Evolutionary conservation across 768 basidiomycete genomes (phyloP), one percentile per base, ranked within the genome.

Genomic region (Amanita pallidorosea): DNA sequence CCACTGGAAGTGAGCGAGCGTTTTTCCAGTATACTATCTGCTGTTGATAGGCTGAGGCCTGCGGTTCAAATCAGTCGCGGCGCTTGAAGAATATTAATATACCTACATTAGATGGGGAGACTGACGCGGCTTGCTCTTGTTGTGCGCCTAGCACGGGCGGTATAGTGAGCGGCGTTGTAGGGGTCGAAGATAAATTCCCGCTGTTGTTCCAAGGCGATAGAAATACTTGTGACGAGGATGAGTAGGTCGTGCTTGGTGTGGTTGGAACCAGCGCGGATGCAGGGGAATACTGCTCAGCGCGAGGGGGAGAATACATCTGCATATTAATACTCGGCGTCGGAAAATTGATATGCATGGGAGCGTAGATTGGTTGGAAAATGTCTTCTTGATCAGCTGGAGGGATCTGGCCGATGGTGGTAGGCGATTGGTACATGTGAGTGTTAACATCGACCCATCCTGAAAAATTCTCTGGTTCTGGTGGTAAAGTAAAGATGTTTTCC

Each of bases 121-220:
- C 9, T 17, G 37, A 8, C 17, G 38, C 25, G 7, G 5, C 27
- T 6, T 13, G 37, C 20, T 49, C 49, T 33, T 23, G 31, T n/a
- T 9, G 25, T 3, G 36, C 15, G 35, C 37, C n/a, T 34, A 27
- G 12, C 7, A 18, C 15, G 11, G 40, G 20, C 22, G 22, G 27
- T 3, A 49, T 33, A n/a, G 27, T 38, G 40, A 41, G 25, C 20
- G 49, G 49, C 17, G 49, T 49, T 23, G 49, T 49, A 15, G 49
- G 49, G 18, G 40, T 33, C 13, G 49, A 49, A 17, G 49, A 49
- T 12, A 49, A 11, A 18, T 29, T 31, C 20, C 49, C 49, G 38
- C 29, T 49, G 25, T 29, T 37, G 11, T 38, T 6, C 40, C 38
- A 40, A 13, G 29, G 40, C 2, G 49, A 38, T 8, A 29, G 37